Conservation (phyloP, 208 protist species). For the Strigomonas galati region DNA sequence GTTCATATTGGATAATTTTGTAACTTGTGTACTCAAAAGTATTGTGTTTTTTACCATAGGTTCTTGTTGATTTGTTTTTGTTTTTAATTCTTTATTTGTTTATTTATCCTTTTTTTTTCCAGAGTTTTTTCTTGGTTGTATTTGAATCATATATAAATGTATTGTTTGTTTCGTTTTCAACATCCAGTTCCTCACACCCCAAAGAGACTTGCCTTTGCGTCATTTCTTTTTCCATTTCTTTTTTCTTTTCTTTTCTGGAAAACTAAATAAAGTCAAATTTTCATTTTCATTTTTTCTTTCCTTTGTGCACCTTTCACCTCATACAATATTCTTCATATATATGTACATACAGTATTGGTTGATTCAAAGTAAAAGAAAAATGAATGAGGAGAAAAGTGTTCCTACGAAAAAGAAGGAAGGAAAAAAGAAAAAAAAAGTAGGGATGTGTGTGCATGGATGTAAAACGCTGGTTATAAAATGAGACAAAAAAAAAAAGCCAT, state of each 20-base stretch:
- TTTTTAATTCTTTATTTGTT: constrained; percentile 7
- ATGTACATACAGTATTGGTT: background rate
- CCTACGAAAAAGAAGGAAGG: background rate
- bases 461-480: too few relatives aligned
- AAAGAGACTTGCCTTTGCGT: too few relatives aligned
- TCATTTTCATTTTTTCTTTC: constrained; percentile 1
- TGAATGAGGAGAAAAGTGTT: too few relatives aligned
- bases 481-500: background rate
- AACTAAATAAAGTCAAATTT: background rate
- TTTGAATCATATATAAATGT: too few relatives aligned
- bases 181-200: too few relatives aligned
- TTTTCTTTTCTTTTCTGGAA: constrained; percentile 1
- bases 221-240: constrained; percentile 7
- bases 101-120: background rate
- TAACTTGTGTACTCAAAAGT: too few relatives aligned
- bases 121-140: too few relatives aligned
- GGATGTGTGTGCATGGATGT: background rate
- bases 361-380: background rate
- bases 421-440: background rate
- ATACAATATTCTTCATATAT: too few relatives aligned
- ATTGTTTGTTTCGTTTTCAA: too few relatives aligned
- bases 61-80: background rate
- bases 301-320: background rate
- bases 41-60: too few relatives aligned
- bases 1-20: too few relatives aligned